These are phyloP conservation scores for Diaporthe caulivora DNA, from an alignment of 2,329 filamentous ascomycete species.

Conservation along the genomic window DNA sequence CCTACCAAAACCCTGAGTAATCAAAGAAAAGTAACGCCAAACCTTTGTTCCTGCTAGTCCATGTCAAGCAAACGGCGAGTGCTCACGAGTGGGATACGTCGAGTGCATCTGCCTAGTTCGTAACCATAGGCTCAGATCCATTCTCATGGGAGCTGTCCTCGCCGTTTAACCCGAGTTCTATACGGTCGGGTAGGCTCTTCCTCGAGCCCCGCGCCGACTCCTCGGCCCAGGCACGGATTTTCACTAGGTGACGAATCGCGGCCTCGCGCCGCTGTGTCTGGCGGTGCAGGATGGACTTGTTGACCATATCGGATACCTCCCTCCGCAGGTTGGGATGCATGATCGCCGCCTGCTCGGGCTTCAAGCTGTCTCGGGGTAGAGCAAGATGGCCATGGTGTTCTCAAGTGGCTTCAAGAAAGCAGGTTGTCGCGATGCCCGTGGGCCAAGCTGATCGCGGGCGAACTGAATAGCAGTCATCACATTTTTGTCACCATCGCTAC, in stretches of 20 bases:
- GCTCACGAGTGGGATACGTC: background rate
- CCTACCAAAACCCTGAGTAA: slow-evolving; percentile 41
- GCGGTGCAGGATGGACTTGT: slow-evolving; percentile 84
- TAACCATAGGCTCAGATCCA: slow-evolving; percentile 66
- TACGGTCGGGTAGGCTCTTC: slow-evolving; percentile 54
- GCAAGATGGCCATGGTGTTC: slow-evolving; percentile 90
- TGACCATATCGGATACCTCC: slow-evolving; percentile 88
- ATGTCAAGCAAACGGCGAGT: background rate
- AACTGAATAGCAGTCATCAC: slow-evolving; percentile 87
- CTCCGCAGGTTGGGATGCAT: slow-evolving; percentile 84
- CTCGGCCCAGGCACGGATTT: slow-evolving; percentile 89
- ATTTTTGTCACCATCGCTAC: slow-evolving; percentile 73
- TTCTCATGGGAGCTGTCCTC: slow-evolving; percentile 53
- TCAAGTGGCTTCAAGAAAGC: slow-evolving; percentile 90
- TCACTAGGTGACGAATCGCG: slow-evolving; percentile 83
- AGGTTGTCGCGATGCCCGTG: slow-evolving; percentile 83
- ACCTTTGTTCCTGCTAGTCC: background rate
- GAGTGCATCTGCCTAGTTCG: slow-evolving; percentile 52
- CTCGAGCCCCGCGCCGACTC: slow-evolving; percentile 63
- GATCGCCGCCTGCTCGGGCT: slow-evolving; percentile 80
- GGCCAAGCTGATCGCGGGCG: slow-evolving; percentile 87
- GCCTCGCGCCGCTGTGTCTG: slow-evolving; percentile 82
- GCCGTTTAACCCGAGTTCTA: slow-evolving; percentile 55
- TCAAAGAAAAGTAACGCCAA: slow-evolving; percentile 37
- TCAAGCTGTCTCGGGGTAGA: slow-evolving; percentile 85